Evolutionary conservation across 2,329 filamentous ascomycete species (phyloP).

Genomic region (Aspergillus calidoustus): DNA sequence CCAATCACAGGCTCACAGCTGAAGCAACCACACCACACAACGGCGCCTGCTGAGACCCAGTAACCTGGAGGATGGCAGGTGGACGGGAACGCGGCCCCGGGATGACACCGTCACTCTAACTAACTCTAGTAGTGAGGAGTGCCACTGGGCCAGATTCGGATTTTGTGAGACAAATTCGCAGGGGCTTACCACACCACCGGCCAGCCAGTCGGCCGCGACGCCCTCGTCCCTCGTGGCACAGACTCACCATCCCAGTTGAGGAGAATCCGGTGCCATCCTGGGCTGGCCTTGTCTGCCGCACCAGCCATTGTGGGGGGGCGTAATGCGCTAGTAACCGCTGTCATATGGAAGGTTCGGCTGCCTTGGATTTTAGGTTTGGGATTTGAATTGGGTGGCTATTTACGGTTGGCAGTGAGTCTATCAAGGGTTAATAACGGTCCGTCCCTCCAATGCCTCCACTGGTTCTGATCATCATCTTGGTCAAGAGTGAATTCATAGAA

Average conservation of each 20-base stretch:
- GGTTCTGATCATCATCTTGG: background rate
- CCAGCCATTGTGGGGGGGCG: background rate
- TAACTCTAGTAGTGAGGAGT: background rate
- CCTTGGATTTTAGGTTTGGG: constrained; percentile 8
- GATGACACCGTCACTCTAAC: background rate
- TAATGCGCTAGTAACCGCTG: constrained; percentile 11
- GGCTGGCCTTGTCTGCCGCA: background rate
- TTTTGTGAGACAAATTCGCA: background rate
- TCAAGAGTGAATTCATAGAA: background rate
- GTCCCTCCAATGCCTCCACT: background rate
- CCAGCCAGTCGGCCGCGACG: background rate
- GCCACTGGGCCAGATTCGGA: background rate
- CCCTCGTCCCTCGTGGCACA: background rate
- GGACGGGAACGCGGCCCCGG: background rate
- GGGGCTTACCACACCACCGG: background rate
- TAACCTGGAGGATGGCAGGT: background rate
- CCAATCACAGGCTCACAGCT: background rate
- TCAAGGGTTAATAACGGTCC: background rate
- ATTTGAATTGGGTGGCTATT: constrained; percentile 1
- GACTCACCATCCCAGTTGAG: constrained; percentile 7
- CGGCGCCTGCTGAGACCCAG: constrained; percentile 2
- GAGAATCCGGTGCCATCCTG: background rate
- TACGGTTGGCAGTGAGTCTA: background rate
- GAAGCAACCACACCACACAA: background rate
- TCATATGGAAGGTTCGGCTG: constrained; percentile 1